Percentiles rank a stretch among this genome's conserved stretches.
These are phyloP conservation scores for Furcasterigmium sp. DNA, from an alignment of 2,329 filamentous ascomycete species.

Conservation along the genomic window DNA sequence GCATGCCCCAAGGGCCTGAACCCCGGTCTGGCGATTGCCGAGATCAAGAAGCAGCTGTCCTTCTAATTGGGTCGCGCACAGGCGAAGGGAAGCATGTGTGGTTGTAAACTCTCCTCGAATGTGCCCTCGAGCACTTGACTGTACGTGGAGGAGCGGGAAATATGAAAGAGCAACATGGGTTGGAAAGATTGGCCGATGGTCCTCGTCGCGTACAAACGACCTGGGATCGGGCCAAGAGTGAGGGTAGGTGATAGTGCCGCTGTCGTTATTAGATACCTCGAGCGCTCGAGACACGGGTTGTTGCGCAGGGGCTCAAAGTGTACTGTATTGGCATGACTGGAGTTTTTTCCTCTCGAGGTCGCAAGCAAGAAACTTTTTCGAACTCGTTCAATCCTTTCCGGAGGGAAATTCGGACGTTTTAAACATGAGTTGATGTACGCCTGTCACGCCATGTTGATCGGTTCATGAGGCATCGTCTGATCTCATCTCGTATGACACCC, in stretches of 20 bases:
- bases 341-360: neutral
- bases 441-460: neutral
- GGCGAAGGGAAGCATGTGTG: too few relatives aligned
- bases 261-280: neutral
- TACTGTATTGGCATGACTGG: constrained; percentile 1
- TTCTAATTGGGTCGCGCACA: constrained; percentile 25
- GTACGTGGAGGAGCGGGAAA: too few relatives aligned
- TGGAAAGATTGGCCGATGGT: too few relatives aligned
- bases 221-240: too few relatives aligned
- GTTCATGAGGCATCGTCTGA: neutral
- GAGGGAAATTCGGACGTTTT: neutral
- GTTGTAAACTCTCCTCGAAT: too few relatives aligned
- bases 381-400: neutral
- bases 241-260: neutral
- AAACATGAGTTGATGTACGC: neutral
- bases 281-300: neutral
- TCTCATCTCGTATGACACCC: neutral
- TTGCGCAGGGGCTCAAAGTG: neutral
- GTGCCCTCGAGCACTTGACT: too few relatives aligned
- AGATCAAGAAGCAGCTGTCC: constrained; percentile 98
- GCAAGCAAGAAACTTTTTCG: neutral
- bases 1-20: constrained; percentile 98
- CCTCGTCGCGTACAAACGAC: too few relatives aligned
- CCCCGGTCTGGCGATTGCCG: constrained; percentile 88
- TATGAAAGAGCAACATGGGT: too few relatives aligned